phyloP scores from a whole-genome alignment of 176 grass and related monocot genomes.

The Eragrostis nindensis region DNA sequence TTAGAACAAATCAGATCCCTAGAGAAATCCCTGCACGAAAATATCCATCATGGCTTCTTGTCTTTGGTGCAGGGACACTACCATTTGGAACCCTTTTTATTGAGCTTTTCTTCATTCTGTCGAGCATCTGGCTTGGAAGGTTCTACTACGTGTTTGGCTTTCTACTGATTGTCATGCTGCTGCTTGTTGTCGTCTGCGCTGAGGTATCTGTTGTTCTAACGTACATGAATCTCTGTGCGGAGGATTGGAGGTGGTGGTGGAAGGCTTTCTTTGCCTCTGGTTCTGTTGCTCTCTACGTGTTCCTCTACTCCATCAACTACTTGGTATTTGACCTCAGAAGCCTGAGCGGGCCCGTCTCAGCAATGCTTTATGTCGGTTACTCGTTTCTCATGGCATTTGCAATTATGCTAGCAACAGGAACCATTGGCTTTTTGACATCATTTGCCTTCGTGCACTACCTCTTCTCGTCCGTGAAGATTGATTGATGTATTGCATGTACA shows the following conservation, averaged over 20 bases:
- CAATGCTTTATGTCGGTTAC: conserved; percentile 77
- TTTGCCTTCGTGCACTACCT: conserved; percentile 84
- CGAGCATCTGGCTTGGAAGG: conserved; percentile 87
- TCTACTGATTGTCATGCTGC: conserved; percentile 68
- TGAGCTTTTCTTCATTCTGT: conserved; percentile 89
- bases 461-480: conserved; percentile 95
- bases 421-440: conserved; percentile 78
- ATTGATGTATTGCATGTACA: conserved; percentile 47
- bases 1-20: conserved; percentile 82
- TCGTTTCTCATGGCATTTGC: conserved; percentile 78
- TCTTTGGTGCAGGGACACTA: conserved; percentile 72
- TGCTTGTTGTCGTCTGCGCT: conserved; percentile 71
- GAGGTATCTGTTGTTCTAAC: conserved; percentile 83
- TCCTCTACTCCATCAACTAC: conserved; percentile 93
- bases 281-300: conserved; percentile 81
- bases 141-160: conserved; percentile 95
- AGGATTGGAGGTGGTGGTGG: conserved; percentile 97
- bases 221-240: conserved; percentile 80
- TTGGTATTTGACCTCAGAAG: conserved; percentile 87
- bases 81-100: conserved; percentile 87
- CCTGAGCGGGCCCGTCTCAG: conserved; percentile 80
- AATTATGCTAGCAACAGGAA: conserved; percentile 76
- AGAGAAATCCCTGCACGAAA: conserved; percentile 78
- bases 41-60: conserved; percentile 82
- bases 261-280: conserved; percentile 80